phyloP scores from a whole-genome alignment of 2,329 filamentous ascomycete genomes.

The Penicillium sp. region DNA sequence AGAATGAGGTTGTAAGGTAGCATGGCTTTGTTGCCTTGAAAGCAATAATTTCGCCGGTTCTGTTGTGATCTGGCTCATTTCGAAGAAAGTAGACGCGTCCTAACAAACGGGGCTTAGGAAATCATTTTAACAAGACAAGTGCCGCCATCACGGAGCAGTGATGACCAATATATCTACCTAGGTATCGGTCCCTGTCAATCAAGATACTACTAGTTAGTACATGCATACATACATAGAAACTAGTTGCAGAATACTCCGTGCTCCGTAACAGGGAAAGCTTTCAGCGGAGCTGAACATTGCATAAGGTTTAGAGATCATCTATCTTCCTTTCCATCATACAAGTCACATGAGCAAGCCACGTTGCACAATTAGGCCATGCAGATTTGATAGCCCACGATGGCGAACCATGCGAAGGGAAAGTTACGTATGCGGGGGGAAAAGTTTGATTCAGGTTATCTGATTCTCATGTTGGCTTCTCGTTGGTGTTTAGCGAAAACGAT shows the following conservation, averaged over 20 bases:
- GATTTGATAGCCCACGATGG: neutral
- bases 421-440: neutral
- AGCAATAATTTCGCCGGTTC: neutral
- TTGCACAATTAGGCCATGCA: neutral
- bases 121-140: no score
- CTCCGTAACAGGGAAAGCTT: neutral
- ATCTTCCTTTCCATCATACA: neutral
- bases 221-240: no score
- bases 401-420: neutral
- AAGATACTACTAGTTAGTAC: no score
- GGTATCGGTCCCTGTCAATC: neutral
- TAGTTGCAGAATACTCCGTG: neutral
- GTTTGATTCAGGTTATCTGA: neutral
- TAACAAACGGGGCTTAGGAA: neutral
- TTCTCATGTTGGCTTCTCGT: neutral
- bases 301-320: neutral
- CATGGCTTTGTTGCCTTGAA: neutral
- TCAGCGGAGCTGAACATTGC: neutral
- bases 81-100: neutral
- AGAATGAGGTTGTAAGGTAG: neutral
- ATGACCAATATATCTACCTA: neutral
- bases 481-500: no score
- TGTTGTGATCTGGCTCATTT: neutral
- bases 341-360: neutral
- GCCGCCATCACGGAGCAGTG: neutral